Percentiles rank a stretch among this genome's conserved stretches.
Conservation (phyloP, 495 filamentous ascomycete genomes). For the Podospora bellae-mahoneyi region DNA sequence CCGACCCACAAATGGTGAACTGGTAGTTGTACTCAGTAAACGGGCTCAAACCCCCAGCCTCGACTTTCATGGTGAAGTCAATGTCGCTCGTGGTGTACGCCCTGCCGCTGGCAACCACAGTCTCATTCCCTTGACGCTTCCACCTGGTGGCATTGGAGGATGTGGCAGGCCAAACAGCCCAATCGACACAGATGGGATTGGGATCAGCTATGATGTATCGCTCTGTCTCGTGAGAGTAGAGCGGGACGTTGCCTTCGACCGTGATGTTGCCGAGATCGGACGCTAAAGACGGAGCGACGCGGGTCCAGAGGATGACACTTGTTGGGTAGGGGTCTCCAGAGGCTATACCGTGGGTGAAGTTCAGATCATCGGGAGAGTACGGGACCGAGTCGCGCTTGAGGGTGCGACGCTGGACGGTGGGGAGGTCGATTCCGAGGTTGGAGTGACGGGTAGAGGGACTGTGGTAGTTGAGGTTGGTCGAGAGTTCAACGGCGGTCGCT, state of each 20-base stretch:
- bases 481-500: neutral
- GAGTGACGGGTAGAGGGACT: slow-evolving; percentile 52
- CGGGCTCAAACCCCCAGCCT: slow-evolving; percentile 53
- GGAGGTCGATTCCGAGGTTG: slow-evolving; percentile 54
- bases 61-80: slow-evolving; percentile 66
- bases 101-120: slow-evolving; percentile 45
- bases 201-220: slow-evolving; percentile 49
- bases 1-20: slow-evolving; percentile 48
- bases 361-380: slow-evolving; percentile 40
- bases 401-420: slow-evolving; percentile 37
- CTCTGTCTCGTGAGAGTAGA: slow-evolving; percentile 57
- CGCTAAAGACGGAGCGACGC: slow-evolving; percentile 49
- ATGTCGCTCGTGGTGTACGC: slow-evolving; percentile 62
- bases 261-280: slow-evolving; percentile 54
- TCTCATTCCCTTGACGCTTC: neutral
- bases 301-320: slow-evolving; percentile 65
- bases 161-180: slow-evolving; percentile 30
- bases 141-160: slow-evolving; percentile 28
- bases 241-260: slow-evolving; percentile 50
- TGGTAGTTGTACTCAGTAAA: slow-evolving; percentile 56
- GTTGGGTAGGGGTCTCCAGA: slow-evolving; percentile 61
- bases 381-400: slow-evolving; percentile 55
- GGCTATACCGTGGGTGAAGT: slow-evolving; percentile 42
- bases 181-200: slow-evolving; percentile 57
- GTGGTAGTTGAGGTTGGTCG: slow-evolving; percentile 55